Conservation (phyloP, 2,329 filamentous ascomycete species). For the Paecilomyces dactylethromorphus region DNA sequence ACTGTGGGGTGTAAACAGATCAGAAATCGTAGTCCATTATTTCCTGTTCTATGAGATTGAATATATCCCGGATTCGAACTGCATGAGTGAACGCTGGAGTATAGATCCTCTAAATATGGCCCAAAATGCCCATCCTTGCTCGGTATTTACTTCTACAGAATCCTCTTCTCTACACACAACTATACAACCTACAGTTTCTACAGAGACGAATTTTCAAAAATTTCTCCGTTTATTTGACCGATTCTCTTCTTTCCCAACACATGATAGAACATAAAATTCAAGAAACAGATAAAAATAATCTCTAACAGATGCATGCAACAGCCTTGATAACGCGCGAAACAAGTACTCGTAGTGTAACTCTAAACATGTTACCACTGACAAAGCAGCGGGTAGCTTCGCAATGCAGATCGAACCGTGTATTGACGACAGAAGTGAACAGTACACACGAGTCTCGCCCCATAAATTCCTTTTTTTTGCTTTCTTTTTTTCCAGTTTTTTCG, state of each 20-base stretch:
- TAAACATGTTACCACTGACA: not conserved
- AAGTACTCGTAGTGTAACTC: not conserved
- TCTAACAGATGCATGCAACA: not conserved
- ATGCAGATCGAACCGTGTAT: not conserved
- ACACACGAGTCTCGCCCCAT: not conserved
- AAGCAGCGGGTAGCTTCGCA: not conserved
- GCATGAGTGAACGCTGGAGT: no score
- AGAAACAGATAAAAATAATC: not conserved
- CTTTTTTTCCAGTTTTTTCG: not conserved
- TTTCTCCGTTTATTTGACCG: not conserved
- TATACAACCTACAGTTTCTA: not conserved
- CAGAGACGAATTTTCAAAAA: not conserved
- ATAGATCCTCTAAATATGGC: no score
- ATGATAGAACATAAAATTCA: not conserved
- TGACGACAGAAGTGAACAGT: not conserved
- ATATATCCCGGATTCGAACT: no score
- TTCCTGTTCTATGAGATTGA: no score
- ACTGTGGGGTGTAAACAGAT: no score
- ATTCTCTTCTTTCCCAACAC: not conserved
- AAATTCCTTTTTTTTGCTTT: not conserved
- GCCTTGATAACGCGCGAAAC: not conserved
- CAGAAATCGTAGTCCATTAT: no score
- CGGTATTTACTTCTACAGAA: not conserved
- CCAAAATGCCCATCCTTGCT: no score
- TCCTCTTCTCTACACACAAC: not conserved